Evolutionary conservation across 306 rosid species (phyloP).

Genomic region (Lagenaria siceraria): DNA sequence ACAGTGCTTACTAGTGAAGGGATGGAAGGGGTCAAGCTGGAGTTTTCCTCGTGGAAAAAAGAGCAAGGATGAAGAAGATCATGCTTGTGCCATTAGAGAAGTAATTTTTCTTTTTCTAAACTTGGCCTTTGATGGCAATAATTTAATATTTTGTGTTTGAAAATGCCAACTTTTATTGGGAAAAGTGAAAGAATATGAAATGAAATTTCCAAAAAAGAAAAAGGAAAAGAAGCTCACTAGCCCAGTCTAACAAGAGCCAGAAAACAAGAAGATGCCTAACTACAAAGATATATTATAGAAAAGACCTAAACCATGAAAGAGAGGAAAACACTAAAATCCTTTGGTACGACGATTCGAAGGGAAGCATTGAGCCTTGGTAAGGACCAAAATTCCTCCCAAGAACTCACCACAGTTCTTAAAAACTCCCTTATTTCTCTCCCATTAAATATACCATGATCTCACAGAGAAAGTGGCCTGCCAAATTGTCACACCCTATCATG

Average conservation of each 20-base stretch:
- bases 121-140: background rate
- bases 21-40: slow-evolving; percentile 99
- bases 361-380: background rate
- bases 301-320: background rate
- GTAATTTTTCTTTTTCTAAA: slow-evolving; percentile 21
- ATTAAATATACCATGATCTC: background rate
- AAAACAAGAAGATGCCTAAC: background rate
- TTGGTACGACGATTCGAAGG: background rate
- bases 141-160: background rate
- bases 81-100: slow-evolving; percentile 94
- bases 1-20: slow-evolving; percentile 93
- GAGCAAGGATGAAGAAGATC: slow-evolving; percentile 96
- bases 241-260: background rate
- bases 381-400: background rate
- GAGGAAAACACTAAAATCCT: background rate
- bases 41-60: slow-evolving; percentile 99
- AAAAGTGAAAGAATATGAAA: background rate
- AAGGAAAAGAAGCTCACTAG: background rate
- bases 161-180: background rate
- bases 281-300: background rate
- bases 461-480: background rate
- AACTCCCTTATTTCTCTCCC: background rate
- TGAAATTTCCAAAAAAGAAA: background rate
- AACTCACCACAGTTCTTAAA: background rate
- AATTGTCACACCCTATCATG: background rate